Evolutionary conservation across 176 grass and related monocot species (phyloP).

Genomic region (Avena sativa): DNA sequence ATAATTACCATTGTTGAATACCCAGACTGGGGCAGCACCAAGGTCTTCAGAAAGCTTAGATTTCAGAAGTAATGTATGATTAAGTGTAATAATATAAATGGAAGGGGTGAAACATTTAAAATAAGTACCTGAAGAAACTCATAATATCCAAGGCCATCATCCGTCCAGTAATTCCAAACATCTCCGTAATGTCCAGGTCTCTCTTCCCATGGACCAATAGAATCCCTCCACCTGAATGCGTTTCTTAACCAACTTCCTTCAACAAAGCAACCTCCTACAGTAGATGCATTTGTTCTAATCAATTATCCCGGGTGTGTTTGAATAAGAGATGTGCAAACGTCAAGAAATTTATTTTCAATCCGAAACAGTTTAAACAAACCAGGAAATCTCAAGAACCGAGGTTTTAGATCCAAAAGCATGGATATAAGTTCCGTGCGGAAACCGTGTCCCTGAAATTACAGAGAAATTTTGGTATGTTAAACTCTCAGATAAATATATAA

Average conservation of each 20-base stretch:
- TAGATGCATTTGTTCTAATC: constrained; percentile 23
- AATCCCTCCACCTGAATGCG: constrained; percentile 90
- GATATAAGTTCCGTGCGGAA: constrained; percentile 85
- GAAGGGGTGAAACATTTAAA: constrained; percentile 16
- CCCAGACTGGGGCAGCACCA: constrained; percentile 78
- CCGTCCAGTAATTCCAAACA: constrained; percentile 99
- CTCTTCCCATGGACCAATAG: constrained; percentile 97
- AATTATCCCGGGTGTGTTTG: neutral
- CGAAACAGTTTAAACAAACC: constrained; percentile 50
- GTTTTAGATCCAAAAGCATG: constrained; percentile 87
- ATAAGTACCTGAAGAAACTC: constrained; percentile 88
- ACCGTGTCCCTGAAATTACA: constrained; percentile 68
- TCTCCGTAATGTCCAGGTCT: constrained; percentile 96
- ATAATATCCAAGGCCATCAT: constrained; percentile 94
- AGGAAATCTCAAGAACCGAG: constrained; percentile 89
- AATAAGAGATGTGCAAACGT: constrained; percentile 5
- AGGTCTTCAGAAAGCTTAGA: constrained; percentile 82
- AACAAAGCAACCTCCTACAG: constrained; percentile 88
- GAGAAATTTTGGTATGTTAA: neutral
- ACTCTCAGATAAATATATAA: constrained; percentile 3
- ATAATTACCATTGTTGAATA: constrained; percentile 88
- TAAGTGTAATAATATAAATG: neutral
- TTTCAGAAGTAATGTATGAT: constrained; percentile 30
- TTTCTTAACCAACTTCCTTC: constrained; percentile 94
- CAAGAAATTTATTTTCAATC: constrained; percentile 9